Evolutionary conservation across 106 monocot species (phyloP), one percentile per base, ranked within the genome.

Genomic region (Apostasia ramifera): DNA sequence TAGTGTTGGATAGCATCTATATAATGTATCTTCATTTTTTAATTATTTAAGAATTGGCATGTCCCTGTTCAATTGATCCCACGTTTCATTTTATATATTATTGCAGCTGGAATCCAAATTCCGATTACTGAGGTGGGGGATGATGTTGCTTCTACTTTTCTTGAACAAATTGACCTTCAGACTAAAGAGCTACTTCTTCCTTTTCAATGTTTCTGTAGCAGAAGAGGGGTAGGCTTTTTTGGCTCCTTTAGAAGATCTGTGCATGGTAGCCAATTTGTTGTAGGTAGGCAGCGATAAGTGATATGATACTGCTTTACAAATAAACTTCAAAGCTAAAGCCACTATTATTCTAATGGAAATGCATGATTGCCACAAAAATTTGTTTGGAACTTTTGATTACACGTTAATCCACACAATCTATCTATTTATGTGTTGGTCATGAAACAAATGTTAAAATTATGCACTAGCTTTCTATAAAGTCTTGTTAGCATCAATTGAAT

Each of bases 151-250:
- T 64, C 74, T 43, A 47, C 74, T 53, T 78, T 78, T 56, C 62
- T 68, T 59, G 81, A 77, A 51, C 75, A 84, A 38, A 44, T 80
- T 15, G 81, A 88, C 55, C 38, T 66, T 15, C 81, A 84, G 11
- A 84, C 84, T 7, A 85, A 83, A 78, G 85, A 85, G 55, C 71
- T 85, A 48, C 74, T 90, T 53, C 74, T 81, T 64, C 89, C 89
- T 59, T 90, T 85, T 67, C 89, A 90, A 68, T 85, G 82, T 63
- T 85, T 90, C 70, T 90, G 89, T 63, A 83, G 75, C 63, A 82
- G 80, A 70, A 80, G 85, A 83, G 85, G 85, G 77, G 89, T 89
- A 83, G 45, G 75, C 61, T 63, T 8, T 44, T 44, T 14, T 40
- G 7, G 2, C 11, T 11, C 11, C 42, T 62, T 45, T 13, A 44